Conservation (phyloP, 2,329 filamentous ascomycete genomes). For the Arachnopeziza araneosa region DNA sequence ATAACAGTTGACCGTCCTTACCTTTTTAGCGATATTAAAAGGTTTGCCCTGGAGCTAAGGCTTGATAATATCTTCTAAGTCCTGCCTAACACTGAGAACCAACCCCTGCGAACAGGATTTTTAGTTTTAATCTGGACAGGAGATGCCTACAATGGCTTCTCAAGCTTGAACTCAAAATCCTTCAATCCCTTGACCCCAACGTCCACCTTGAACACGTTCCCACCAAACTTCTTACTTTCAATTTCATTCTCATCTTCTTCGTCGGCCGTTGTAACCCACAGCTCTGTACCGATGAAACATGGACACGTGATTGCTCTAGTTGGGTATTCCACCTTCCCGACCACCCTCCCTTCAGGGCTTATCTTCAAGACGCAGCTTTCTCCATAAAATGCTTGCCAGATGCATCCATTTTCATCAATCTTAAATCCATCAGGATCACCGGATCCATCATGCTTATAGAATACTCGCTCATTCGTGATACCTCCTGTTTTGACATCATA, state of each 20-base stretch:
- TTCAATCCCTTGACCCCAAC: background rate
- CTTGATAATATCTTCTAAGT: too few species aligned
- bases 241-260: slow-evolving; percentile 55
- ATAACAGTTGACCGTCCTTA: too few species aligned
- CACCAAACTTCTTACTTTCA: background rate
- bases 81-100: too few species aligned
- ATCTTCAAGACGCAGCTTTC: slow-evolving; percentile 71
- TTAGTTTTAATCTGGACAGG: too few species aligned
- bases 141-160: background rate
- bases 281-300: slow-evolving; percentile 66
- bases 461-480: slow-evolving; percentile 64
- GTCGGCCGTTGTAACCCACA: slow-evolving; percentile 74
- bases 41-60: too few species aligned
- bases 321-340: slow-evolving; percentile 70
- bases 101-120: too few species aligned
- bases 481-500: slow-evolving; percentile 59
- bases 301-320: slow-evolving; percentile 78
- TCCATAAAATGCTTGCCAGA: slow-evolving; percentile 87
- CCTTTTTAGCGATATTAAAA: too few species aligned
- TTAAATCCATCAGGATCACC: slow-evolving; percentile 80
- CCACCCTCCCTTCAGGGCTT: slow-evolving; percentile 55
- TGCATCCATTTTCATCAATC: slow-evolving; percentile 75
- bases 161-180: background rate
- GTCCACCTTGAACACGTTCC: background rate
- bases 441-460: slow-evolving; percentile 58